phyloP scores from a whole-genome alignment of 108 stramenopile species.

The Cyclotella baltica region DNA sequence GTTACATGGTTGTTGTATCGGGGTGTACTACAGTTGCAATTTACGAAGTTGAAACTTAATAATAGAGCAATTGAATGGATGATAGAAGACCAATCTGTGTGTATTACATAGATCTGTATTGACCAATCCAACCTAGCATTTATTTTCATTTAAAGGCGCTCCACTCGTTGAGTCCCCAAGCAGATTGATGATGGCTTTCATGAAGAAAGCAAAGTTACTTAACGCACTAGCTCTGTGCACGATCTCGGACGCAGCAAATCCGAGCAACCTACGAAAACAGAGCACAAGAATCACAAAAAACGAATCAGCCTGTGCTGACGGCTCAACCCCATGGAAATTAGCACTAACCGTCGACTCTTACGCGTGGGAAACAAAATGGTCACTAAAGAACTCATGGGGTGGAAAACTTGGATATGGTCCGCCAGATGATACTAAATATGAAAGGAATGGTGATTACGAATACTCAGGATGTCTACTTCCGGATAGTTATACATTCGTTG shows the following conservation, averaged over 20 bases:
- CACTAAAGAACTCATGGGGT: not conserved
- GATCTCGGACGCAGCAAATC: not conserved
- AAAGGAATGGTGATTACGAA: constrained; percentile 8
- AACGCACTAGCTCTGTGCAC: not conserved
- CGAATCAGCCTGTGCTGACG: not conserved
- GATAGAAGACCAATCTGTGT: too few relatives aligned
- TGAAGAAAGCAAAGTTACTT: not conserved
- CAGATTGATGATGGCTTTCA: too few relatives aligned
- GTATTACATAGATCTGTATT: too few relatives aligned
- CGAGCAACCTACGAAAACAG: not conserved
- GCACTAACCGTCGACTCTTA: constrained; percentile 9
- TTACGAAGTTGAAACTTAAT: too few relatives aligned
- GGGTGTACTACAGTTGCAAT: too few relatives aligned
- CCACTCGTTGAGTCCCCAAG: too few relatives aligned
- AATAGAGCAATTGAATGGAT: too few relatives aligned
- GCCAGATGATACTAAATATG: constrained; percentile 22
- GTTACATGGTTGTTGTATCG: too few relatives aligned
- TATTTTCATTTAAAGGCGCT: too few relatives aligned
- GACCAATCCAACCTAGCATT: too few relatives aligned
- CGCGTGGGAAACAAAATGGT: constrained; percentile 20
- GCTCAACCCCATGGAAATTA: not conserved
- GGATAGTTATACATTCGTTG: not conserved
- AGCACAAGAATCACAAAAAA: not conserved
- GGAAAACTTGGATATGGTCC: constrained; percentile 9
- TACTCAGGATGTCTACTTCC: constrained; percentile 9